Evolutionary conservation across 176 grass and related monocot genomes (phyloP), one percentile per base, ranked within the genome.

Genomic region (Microstegium vimineum): DNA sequence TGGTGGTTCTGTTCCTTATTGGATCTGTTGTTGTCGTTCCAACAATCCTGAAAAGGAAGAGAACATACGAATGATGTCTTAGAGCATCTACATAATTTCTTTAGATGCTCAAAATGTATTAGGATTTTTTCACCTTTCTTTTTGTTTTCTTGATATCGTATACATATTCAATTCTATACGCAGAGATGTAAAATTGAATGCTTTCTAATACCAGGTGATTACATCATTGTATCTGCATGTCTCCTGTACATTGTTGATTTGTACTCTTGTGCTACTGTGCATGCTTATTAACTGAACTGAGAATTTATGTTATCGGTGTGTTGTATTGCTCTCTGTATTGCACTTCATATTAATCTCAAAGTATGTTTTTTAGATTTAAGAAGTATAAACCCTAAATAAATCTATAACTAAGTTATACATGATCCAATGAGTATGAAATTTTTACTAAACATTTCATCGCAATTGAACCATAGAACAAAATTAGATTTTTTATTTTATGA

Each of bases 1-100:
- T 99, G 71, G 56, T 93, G 11, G 80, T 99, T 77, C 73, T 99
- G 56, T 99, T 99, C 79, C 87, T 99, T 20, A 94, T 95, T 80
- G 93, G 96, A 78, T 90, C 89, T 62, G 72, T 92, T 71, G 87
- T 77, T 69, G 90, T 99, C 77, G 89, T 90, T 52, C 96, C 96
- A 40, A 88, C 91, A 47, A 92, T 99, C 59, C 81, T 95, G 46
- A 95, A 95, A 84, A 90, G 93, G 89, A 99, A 99, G 89, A 81
- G 93, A 73, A 99, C 77, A 62, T 95, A 95, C 20, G 91, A 99
- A 35, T 95, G 79, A 97, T 71, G 63, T 38, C 42, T 42, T 41
- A 20, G 52, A 8, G 54, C 84, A 79, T 68, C 49, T 71, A 73
- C 56, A 54, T 57, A 85, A 11, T 54, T 62, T 64, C 31, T 67